phyloP scores from a whole-genome alignment of 129 eudicot species.

The Silybum marianum region DNA sequence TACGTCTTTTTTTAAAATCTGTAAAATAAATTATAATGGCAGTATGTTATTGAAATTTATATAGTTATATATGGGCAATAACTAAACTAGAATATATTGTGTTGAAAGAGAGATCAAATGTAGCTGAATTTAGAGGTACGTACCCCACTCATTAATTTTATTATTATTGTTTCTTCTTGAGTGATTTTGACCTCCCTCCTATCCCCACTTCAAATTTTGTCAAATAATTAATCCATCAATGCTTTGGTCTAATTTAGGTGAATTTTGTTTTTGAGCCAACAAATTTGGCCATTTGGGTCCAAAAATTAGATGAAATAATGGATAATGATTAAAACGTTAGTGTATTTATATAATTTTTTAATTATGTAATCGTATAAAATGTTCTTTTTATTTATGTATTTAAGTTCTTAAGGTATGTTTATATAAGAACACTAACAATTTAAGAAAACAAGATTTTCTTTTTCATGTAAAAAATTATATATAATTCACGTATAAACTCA shows the following conservation, averaged over 20 bases:
- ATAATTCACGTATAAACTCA: too few species aligned
- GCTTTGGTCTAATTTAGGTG: constrained; percentile 23
- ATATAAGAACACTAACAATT: too few species aligned
- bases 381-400: neutral
- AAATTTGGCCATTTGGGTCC: constrained; percentile 11
- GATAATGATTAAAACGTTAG: neutral
- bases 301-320: neutral
- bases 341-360: neutral
- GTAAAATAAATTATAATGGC: too few species aligned
- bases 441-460: too few species aligned
- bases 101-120: constrained; percentile 23
- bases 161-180: constrained; percentile 8
- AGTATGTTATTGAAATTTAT: too few species aligned
- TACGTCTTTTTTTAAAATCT: too few species aligned
- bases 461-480: too few species aligned
- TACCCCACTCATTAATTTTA: constrained; percentile 21
- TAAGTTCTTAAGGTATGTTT: too few species aligned
- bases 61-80: neutral
- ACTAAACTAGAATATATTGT: neutral
- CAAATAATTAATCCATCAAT: constrained; percentile 19
- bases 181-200: constrained; percentile 38
- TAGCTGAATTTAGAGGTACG: neutral
- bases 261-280: constrained; percentile 19
- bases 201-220: constrained; percentile 29
- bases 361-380: too few species aligned